Evolutionary conservation across 1,284 basidiomycete species (phyloP).

Genomic region (Exobasidium rhododendri): DNA sequence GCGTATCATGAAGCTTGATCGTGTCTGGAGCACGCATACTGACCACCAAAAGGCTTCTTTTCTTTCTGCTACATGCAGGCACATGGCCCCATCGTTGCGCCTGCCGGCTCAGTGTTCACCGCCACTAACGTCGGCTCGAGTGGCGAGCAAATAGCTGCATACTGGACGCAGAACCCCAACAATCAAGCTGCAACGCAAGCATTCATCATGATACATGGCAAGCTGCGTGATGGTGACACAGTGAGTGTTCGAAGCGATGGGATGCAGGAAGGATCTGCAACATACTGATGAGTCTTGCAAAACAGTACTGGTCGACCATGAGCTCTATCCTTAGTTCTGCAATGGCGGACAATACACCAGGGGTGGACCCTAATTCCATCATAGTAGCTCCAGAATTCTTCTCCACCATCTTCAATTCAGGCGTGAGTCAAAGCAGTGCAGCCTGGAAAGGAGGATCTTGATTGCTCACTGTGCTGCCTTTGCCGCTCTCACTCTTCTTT

Average conservation of each 20-base stretch:
- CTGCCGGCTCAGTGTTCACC: slow-evolving; percentile 31
- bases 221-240: slow-evolving; percentile 36
- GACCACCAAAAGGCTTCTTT: too few species aligned
- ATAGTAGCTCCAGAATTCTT: slow-evolving; percentile 41
- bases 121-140: slow-evolving; percentile 26
- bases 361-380: slow-evolving; percentile 22
- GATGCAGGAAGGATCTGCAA: too few species aligned
- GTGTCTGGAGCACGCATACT: too few species aligned
- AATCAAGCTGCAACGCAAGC: slow-evolving; percentile 34
- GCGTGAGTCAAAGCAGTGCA: too few species aligned
- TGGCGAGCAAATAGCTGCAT: slow-evolving; percentile 28
- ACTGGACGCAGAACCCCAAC: slow-evolving; percentile 28
- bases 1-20: too few species aligned
- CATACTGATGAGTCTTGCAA: too few species aligned
- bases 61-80: too few species aligned
- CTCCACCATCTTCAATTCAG: slow-evolving; percentile 19
- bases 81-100: slow-evolving; percentile 26
- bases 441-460: too few species aligned
- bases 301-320: slow-evolving; percentile 32
- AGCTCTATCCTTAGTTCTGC: slow-evolving; percentile 24
- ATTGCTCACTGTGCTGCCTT: too few species aligned
- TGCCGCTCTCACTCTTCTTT: slow-evolving; percentile 14
- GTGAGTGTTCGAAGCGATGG: too few species aligned
- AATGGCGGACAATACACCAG: neutral
- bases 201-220: slow-evolving; percentile 51